A percentile compares a stretch with the other conserved stretches of the same genome.
These are phyloP conservation scores for Torulaspora franciscae DNA, from an alignment of 805 yeast species.

Conservation along the genomic window DNA sequence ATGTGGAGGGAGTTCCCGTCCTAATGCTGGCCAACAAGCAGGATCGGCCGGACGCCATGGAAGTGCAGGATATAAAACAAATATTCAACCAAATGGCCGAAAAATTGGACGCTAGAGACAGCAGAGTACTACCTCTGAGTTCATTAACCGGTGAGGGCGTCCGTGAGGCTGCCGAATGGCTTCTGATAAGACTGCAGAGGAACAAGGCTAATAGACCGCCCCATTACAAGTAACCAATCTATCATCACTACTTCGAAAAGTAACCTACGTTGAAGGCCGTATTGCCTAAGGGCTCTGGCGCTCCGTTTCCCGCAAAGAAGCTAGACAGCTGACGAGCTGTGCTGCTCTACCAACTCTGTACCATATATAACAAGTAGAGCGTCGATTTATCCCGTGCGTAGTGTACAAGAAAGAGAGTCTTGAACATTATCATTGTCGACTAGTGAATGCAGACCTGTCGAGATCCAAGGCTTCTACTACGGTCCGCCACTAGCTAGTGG, in stretches of 20 bases:
- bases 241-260: too few species aligned
- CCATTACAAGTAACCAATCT: slow-evolving; percentile 21
- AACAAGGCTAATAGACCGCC: slow-evolving; percentile 41
- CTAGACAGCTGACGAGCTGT: too few species aligned
- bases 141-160: slow-evolving; percentile 79
- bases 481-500: too few species aligned
- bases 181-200: slow-evolving; percentile 59
- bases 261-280: too few species aligned
- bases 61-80: slow-evolving; percentile 76
- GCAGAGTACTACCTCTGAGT: slow-evolving; percentile 82
- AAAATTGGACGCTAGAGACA: slow-evolving; percentile 83
- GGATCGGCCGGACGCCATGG: slow-evolving; percentile 66
- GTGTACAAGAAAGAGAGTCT: too few species aligned
- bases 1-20: slow-evolving; percentile 75
- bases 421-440: too few species aligned
- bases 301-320: too few species aligned
- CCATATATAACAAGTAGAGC: not conserved
- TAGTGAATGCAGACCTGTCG: too few species aligned
- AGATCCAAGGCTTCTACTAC: too few species aligned
- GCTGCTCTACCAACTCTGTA: not conserved
- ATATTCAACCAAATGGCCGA: slow-evolving; percentile 77
- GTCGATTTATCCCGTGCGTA: not conserved
- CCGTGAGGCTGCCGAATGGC: slow-evolving; percentile 84
- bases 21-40: slow-evolving; percentile 95
- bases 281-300: too few species aligned